Conservation (phyloP, 1,284 basidiomycete genomes). For the Rhizopogon hawkerae region DNA sequence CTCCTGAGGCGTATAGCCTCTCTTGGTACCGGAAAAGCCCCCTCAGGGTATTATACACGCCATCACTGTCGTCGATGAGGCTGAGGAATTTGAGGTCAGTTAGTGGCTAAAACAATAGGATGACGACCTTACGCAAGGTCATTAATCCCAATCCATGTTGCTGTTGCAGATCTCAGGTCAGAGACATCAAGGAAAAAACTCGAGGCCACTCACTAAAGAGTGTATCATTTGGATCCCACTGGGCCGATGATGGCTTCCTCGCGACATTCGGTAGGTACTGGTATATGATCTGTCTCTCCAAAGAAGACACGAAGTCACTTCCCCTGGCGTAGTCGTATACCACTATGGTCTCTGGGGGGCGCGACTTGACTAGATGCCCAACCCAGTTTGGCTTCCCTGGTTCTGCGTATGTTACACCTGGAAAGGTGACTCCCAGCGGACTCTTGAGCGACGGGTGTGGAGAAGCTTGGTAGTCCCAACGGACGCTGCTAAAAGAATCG, state of each 20-base stretch:
- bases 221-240: constrained; percentile 24
- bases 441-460: constrained; percentile 12
- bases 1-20: constrained; percentile 43
- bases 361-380: constrained; percentile 18
- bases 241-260: constrained; percentile 16
- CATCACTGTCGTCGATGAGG: constrained; percentile 13
- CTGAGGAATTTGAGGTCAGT: background rate
- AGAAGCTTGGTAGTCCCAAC: constrained; percentile 9
- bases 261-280: constrained; percentile 16
- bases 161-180: constrained; percentile 23
- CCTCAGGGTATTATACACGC: constrained; percentile 10
- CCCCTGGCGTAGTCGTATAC: constrained; percentile 24
- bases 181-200: background rate
- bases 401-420: constrained; percentile 19
- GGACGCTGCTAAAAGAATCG: constrained; percentile 20
- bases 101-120: constrained; percentile 1
- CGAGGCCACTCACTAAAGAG: constrained; percentile 21
- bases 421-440: constrained; percentile 22
- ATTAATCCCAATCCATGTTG: constrained; percentile 60
- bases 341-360: constrained; percentile 9
- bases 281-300: constrained; percentile 18
- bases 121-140: constrained; percentile 41
- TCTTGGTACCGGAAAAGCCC: constrained; percentile 38
- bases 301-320: constrained; percentile 17
- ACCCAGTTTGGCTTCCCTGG: constrained; percentile 22